Evolutionary conservation across 177 flowering plant species (phyloP), one percentile per base, ranked within the genome.

Genomic region (Telopea speciosissima): DNA sequence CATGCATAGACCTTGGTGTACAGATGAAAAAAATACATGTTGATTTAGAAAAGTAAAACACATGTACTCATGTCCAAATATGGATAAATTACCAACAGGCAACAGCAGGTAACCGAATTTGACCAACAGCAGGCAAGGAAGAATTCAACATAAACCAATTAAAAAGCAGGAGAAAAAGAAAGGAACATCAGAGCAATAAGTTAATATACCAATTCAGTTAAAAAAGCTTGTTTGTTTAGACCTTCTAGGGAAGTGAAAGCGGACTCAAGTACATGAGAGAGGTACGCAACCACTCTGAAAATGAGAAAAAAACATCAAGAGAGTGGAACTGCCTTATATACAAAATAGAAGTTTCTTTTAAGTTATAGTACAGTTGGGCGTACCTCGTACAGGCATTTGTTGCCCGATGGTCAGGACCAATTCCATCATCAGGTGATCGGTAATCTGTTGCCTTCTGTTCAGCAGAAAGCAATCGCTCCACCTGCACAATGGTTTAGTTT

Each of bases 321-420:
- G 31, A n/a, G n/a, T n/a, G n/a, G n/a, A n/a, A n/a, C n/a, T n/a
- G n/a, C n/a, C n/a, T 33, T 19, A 67, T n/a, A 61, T 26, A 58
- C 8, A 45, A 45, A 45, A 13, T 45, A 13, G 3, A 45, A 12
- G 5, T 16, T 33, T 33, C 40, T 33, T 33, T 33, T 33, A 3
- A 33, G 40, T 45, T 8, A 45, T 45, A 16, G 12, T 45, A 45
- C 19, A 45, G 54, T 45, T 45, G 19, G 19, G 3, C 3, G 54
- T 60, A 96, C 99, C 98, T 88, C n/a, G 93, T 88, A 83, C 98
- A 96, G 67, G 99, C 98, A 87, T 70, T 90, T 72, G 99, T 96
- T 69, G 98, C 95, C 66, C 99, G 90, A 79, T 96, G 98, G 81
- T 96, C 99, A 77, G 96, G 97, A 78, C 79, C 88, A 72, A 85